A percentile compares a stretch with the other conserved stretches of the same genome.
Conservation (phyloP, 2,329 filamentous ascomycete genomes). For the Capronia americana region DNA sequence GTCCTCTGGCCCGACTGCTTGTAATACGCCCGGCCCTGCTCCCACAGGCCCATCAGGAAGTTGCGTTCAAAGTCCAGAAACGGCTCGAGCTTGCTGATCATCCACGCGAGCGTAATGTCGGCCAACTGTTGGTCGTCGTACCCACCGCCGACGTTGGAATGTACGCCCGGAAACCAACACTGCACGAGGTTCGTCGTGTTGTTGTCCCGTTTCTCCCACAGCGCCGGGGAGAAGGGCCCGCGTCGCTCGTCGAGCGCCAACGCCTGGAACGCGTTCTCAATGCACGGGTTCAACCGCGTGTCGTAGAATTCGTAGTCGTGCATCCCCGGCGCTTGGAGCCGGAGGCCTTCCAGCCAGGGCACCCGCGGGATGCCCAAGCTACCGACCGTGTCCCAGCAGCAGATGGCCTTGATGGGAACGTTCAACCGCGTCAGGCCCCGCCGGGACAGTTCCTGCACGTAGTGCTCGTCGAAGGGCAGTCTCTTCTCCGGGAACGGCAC, state of each 20-base stretch:
- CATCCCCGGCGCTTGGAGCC: slow-evolving; percentile 32
- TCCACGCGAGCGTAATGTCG: slow-evolving; percentile 58
- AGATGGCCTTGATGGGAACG: slow-evolving; percentile 44
- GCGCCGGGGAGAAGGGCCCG: slow-evolving; percentile 43
- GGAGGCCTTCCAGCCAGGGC: slow-evolving; percentile 33
- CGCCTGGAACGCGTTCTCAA: slow-evolving; percentile 47
- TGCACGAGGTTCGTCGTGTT: slow-evolving; percentile 49
- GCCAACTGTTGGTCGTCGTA: slow-evolving; percentile 57
- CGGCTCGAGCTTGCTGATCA: slow-evolving; percentile 54
- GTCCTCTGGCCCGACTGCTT: slow-evolving; percentile 35
- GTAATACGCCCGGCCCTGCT: slow-evolving; percentile 37
- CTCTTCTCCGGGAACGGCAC: slow-evolving; percentile 42
- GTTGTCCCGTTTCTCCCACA: slow-evolving; percentile 43
- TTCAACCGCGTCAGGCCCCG: slow-evolving; percentile 36
- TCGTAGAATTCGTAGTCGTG: slow-evolving; percentile 46
- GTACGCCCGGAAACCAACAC: slow-evolving; percentile 57
- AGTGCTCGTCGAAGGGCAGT: slow-evolving; percentile 39
- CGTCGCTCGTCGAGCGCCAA: slow-evolving; percentile 45
- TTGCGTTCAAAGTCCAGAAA: slow-evolving; percentile 40
- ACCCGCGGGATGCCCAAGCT: slow-evolving; percentile 43
- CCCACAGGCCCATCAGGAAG: slow-evolving; percentile 37
- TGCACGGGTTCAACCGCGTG: slow-evolving; percentile 42
- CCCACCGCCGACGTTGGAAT: slow-evolving; percentile 57
- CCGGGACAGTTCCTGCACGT: slow-evolving; percentile 39
- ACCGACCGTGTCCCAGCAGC: slow-evolving; percentile 46